Evolutionary conservation across 1,284 basidiomycete genomes (phyloP), one percentile per base, ranked within the genome.

Genomic region (Termitomyces sp.): DNA sequence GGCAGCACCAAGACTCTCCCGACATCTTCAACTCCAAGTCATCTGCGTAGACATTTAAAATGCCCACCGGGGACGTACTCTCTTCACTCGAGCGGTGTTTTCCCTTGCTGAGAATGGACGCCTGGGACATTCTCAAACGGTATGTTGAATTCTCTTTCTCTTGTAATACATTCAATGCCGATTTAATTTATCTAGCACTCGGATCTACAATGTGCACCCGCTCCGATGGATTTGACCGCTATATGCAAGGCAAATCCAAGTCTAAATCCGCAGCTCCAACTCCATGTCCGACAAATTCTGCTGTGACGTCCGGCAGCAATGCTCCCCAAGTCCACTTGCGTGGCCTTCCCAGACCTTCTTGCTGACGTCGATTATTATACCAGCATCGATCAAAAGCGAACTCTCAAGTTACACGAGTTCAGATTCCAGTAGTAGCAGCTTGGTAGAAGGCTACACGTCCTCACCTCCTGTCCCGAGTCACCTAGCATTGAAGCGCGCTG

Each of bases 241-340:
- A 62, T 42, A 53, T 63, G 3, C 24, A 2, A 6, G 53, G 61
- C 21, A 51, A 50, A 13, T 13, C 46, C 21, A 51, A 50, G 10
- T 13, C 46, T 0, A 61, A 53, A 6, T 61, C 59, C 19, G 64
- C 59, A 15, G 21, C 59, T 3, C 62, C 64, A 21, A 62, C 55
- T 2, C 47, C 60, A 30, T 66, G 64, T 38, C 42, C 46, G 0
- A 21, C 56, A 33, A 59, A 65, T 55, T 1, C n/a, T n/a, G n/a
- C n/a, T n/a, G n/a, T 5, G 0, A 24, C 24, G 1, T 24, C 24
- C 3, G 3, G 1, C 24, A 24, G 24, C 24, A 24, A n/a, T n/a
- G n/a, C n/a, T n/a, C n/a, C n/a, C n/a, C n/a, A n/a, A n/a, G n/a
- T n/a, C n/a, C n/a, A n/a, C 58, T 8, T 67, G 66, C 45, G 40